A percentile compares a stretch with the other conserved stretches of the same genome.
phyloP scores from a whole-genome alignment of 352 stramenopile genomes.

The Phytophthora ramorum region DNA sequence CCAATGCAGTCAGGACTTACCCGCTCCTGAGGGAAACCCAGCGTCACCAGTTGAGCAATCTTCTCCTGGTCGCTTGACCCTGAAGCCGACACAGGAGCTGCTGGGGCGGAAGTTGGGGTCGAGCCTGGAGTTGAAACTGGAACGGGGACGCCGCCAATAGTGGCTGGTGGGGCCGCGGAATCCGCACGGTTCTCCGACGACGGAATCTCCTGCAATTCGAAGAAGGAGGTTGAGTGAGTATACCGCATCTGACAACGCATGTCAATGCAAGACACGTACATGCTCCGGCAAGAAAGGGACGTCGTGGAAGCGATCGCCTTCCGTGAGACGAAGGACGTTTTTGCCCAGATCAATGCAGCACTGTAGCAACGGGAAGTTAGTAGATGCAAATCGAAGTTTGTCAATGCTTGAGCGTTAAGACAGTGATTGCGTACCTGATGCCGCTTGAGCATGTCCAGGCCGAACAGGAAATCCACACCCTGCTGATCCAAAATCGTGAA shows the following conservation, averaged over 20 bases:
- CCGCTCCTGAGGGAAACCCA: conserved; percentile 71
- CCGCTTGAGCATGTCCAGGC: conserved; percentile 98
- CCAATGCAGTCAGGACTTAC: conserved; percentile 37
- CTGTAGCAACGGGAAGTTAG: conserved; percentile 33
- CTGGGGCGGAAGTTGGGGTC: conserved; percentile 13
- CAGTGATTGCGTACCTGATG: conserved; percentile 75
- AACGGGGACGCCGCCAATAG: conserved; percentile 35
- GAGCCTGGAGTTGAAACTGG: conserved; percentile 34
- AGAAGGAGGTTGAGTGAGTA: conserved; percentile 4
- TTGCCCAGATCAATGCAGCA: conserved; percentile 96
- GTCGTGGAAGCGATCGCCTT: conserved; percentile 71
- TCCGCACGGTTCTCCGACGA: conserved; percentile 53
- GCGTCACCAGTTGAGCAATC: conserved; percentile 63
- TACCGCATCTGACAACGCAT: background rate
- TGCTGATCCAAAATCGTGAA: conserved; percentile 94
- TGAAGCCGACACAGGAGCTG: conserved; percentile 22
- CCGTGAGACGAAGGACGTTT: conserved; percentile 89
- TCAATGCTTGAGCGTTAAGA: background rate
- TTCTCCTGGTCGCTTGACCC: conserved; percentile 51
- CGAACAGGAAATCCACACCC: conserved; percentile 98
- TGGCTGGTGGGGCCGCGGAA: conserved; percentile 29
- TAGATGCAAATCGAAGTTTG: background rate
- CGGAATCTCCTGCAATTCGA: conserved; percentile 69
- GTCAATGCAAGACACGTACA: conserved; percentile 42
- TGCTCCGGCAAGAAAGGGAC: conserved; percentile 89